Evolutionary conservation across 2,329 filamentous ascomycete genomes (phyloP).

Genomic region (Knufia fluminis): DNA sequence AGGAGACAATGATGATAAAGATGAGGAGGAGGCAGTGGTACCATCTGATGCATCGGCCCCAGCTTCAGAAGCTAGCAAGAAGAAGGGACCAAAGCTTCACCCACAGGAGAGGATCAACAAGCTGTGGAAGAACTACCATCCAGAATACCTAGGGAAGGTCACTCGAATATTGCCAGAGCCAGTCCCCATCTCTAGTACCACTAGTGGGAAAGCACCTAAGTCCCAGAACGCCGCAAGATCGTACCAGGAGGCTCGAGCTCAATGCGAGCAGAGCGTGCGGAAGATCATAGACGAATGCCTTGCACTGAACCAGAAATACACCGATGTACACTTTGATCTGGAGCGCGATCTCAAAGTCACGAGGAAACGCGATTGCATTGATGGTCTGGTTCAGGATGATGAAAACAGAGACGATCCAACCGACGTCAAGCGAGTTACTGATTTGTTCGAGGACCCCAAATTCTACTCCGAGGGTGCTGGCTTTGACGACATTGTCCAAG

Average conservation of each 20-base stretch:
- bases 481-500: conserved; percentile 70
- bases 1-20: not conserved
- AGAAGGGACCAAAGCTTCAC: conserved; percentile 41
- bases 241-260: conserved; percentile 61
- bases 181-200: conserved; percentile 48
- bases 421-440: conserved; percentile 63
- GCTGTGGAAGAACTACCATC: conserved; percentile 65
- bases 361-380: conserved; percentile 43
- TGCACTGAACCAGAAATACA: conserved; percentile 74
- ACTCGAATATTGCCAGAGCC: conserved; percentile 58
- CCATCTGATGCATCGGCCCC: not conserved
- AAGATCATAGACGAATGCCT: conserved; percentile 57
- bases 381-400: conserved; percentile 34
- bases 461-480: conserved; percentile 72
- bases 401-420: conserved; percentile 47
- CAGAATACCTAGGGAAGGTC: conserved; percentile 62
- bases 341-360: conserved; percentile 60
- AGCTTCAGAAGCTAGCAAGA: conserved; percentile 18
- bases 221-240: conserved; percentile 53
- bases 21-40: not conserved
- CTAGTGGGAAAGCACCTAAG: conserved; percentile 49
- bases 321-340: conserved; percentile 78
- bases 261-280: conserved; percentile 54
- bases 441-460: conserved; percentile 66
- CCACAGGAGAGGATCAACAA: conserved; percentile 62